Evolutionary conservation across 2,329 filamentous ascomycete genomes (phyloP).

Genomic region (Bipolaris zeicola): DNA sequence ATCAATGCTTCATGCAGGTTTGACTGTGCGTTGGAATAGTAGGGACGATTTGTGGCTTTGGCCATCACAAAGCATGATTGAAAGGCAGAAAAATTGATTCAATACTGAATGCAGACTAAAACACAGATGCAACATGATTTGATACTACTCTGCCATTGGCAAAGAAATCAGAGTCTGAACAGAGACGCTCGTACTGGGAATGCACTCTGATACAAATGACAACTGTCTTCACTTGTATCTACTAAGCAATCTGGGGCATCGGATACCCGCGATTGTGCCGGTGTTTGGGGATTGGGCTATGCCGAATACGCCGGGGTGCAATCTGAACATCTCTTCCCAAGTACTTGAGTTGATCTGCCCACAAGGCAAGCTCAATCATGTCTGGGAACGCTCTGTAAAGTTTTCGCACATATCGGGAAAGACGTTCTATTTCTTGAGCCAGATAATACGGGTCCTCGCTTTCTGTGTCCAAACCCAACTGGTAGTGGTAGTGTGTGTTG

Average conservation of each 20-base stretch:
- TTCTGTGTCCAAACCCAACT: slow-evolving; percentile 12
- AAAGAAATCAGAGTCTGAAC: background rate
- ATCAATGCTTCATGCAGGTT: background rate
- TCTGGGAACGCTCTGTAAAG: slow-evolving; percentile 3
- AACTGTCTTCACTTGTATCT: background rate
- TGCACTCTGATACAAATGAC: background rate
- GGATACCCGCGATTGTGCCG: slow-evolving; percentile 3
- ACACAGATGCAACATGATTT: background rate
- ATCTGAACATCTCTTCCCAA: slow-evolving; percentile 13
- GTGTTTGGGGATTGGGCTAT: slow-evolving; percentile 1
- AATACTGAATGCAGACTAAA: background rate
- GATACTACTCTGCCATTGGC: background rate
- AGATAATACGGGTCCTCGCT: slow-evolving; percentile 13
- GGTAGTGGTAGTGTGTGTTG: slow-evolving; percentile 20
- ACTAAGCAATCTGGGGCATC: background rate
- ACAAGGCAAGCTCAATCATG: slow-evolving; percentile 12
- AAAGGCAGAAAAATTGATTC: background rate
- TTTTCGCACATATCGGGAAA: slow-evolving; percentile 10
- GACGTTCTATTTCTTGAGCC: slow-evolving; percentile 17
- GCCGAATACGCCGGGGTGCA: slow-evolving; percentile 7
- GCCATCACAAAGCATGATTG: background rate
- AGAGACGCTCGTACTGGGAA: background rate
- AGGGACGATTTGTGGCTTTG: background rate
- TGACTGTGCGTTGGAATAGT: background rate
- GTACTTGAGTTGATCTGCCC: slow-evolving; percentile 14